Evolutionary conservation across 805 yeast species (phyloP).

Genomic region (Metschnikowia lachancei): DNA sequence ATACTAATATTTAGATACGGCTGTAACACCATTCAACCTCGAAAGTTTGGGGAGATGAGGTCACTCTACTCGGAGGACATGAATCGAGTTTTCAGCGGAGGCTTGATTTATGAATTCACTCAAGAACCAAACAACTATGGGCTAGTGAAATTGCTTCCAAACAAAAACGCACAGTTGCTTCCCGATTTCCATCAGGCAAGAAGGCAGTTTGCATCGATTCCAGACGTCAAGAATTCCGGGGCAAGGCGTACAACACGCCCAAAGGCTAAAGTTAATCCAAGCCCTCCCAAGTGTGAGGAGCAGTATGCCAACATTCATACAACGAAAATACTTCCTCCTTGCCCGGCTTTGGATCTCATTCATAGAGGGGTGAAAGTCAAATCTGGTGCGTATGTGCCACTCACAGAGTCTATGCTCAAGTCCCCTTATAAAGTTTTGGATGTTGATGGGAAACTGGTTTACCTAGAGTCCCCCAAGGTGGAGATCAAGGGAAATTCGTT

Average conservation of each 20-base stretch:
- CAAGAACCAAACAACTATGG: constrained; percentile 82
- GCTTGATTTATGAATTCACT: constrained; percentile 75
- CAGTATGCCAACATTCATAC: constrained; percentile 37
- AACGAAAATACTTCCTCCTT: constrained; percentile 45
- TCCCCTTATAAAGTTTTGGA: constrained; percentile 44
- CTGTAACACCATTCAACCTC: constrained; percentile 78
- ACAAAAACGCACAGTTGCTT: constrained; percentile 44
- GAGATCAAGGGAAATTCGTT: constrained; percentile 17
- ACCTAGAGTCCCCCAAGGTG: constrained; percentile 27
- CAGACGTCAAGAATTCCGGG: constrained; percentile 25
- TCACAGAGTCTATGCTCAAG: constrained; percentile 43
- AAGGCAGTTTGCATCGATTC: constrained; percentile 41
- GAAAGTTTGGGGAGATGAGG: constrained; percentile 72
- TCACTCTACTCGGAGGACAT: constrained; percentile 68
- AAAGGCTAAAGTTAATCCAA: neutral
- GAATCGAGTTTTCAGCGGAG: constrained; percentile 81
- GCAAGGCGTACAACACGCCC: constrained; percentile 21
- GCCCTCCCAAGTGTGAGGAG: constrained; percentile 31
- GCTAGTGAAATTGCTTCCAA: constrained; percentile 49
- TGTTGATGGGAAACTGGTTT: constrained; percentile 39
- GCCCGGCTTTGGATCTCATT: constrained; percentile 43
- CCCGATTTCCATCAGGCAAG: constrained; percentile 54
- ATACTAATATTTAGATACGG: constrained; percentile 47
- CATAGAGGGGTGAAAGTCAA: constrained; percentile 46
- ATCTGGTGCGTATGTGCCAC: constrained; percentile 49